phyloP scores from a whole-genome alignment of 805 yeast species.

The Metschnikowia borealis region DNA sequence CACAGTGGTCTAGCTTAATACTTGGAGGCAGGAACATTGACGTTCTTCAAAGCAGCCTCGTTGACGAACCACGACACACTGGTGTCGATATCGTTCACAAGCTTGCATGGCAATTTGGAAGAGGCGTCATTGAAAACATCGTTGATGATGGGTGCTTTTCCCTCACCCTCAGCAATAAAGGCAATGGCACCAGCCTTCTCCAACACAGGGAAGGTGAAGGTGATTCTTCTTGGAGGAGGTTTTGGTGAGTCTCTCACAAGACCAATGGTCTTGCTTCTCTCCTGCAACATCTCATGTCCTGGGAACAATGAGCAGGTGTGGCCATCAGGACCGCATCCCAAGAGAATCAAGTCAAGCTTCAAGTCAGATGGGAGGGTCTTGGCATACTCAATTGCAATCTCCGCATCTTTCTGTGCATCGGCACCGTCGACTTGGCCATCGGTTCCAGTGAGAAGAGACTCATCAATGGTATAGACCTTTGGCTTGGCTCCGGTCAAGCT shows the following conservation, averaged over 20 bases:
- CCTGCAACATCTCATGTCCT: slow-evolving; percentile 64
- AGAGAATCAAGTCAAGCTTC: slow-evolving; percentile 59
- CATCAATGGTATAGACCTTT: slow-evolving; percentile 63
- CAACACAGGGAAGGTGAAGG: slow-evolving; percentile 78
- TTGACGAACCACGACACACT: slow-evolving; percentile 82
- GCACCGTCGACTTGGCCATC: slow-evolving; percentile 43
- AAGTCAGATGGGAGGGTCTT: slow-evolving; percentile 46
- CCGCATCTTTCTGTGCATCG: slow-evolving; percentile 40
- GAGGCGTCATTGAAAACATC: slow-evolving; percentile 58
- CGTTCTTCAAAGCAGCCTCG: slow-evolving; percentile 69
- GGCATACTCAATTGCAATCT: slow-evolving; percentile 64
- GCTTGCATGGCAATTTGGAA: slow-evolving; percentile 61
- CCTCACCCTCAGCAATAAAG: slow-evolving; percentile 87
- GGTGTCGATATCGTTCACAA: slow-evolving; percentile 57
- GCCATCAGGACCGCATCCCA: slow-evolving; percentile 96
- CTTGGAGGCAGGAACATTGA: slow-evolving; percentile 39
- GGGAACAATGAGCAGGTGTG: slow-evolving; percentile 94
- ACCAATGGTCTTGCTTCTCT: slow-evolving; percentile 50
- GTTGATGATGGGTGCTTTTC: slow-evolving; percentile 69
- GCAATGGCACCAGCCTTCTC: slow-evolving; percentile 52
- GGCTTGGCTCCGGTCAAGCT: slow-evolving; percentile 49
- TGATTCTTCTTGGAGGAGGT: slow-evolving; percentile 90
- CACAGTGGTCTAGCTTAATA: slow-evolving; percentile 19
- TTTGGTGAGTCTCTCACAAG: slow-evolving; percentile 81
- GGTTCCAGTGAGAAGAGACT: slow-evolving; percentile 50